phyloP scores from a whole-genome alignment of 2,329 filamentous ascomycete genomes.

The Lecanoromycetidae sp. region DNA sequence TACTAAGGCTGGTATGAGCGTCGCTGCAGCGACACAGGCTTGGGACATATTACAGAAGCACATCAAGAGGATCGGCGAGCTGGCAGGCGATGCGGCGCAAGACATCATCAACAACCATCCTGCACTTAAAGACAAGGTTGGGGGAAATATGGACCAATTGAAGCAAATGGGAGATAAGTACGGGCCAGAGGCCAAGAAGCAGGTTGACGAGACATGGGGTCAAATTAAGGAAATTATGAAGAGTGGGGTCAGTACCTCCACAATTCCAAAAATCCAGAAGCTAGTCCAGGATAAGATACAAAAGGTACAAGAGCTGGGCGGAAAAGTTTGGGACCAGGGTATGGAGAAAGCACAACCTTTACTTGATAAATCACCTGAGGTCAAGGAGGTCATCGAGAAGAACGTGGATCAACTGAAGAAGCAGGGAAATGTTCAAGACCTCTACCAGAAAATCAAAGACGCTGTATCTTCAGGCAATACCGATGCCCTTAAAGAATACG shows the following conservation, averaged over 20 bases:
- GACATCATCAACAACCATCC: conserved; percentile 65
- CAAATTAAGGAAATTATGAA: conserved; percentile 54
- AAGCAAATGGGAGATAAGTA: conserved; percentile 58
- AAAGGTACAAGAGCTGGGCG: conserved; percentile 53
- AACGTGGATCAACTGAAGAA: conserved; percentile 54
- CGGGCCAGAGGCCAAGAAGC: conserved; percentile 65
- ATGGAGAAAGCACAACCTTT: conserved; percentile 59
- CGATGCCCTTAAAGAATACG: conserved; percentile 47
- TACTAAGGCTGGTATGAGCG: conserved; percentile 45
- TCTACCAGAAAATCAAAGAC: conserved; percentile 51
- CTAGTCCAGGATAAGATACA: conserved; percentile 59
- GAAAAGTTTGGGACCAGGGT: conserved; percentile 61
- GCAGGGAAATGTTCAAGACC: conserved; percentile 51
- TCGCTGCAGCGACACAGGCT: conserved; percentile 49
- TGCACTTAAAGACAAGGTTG: conserved; percentile 58
- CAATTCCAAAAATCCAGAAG: conserved; percentile 43
- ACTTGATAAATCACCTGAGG: conserved; percentile 63
- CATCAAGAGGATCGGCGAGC: conserved; percentile 44
- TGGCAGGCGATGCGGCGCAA: conserved; percentile 50
- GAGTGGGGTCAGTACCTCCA: conserved; percentile 45
- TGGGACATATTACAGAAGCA: conserved; percentile 53
- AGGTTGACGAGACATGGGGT: conserved; percentile 58
- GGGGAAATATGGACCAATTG: conserved; percentile 54
- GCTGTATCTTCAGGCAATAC: conserved; percentile 51
- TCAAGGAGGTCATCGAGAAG: conserved; percentile 60